These are phyloP conservation scores for Sclerotinia minor DNA, from an alignment of 2,329 filamentous ascomycete genomes.

Conservation along the genomic window DNA sequence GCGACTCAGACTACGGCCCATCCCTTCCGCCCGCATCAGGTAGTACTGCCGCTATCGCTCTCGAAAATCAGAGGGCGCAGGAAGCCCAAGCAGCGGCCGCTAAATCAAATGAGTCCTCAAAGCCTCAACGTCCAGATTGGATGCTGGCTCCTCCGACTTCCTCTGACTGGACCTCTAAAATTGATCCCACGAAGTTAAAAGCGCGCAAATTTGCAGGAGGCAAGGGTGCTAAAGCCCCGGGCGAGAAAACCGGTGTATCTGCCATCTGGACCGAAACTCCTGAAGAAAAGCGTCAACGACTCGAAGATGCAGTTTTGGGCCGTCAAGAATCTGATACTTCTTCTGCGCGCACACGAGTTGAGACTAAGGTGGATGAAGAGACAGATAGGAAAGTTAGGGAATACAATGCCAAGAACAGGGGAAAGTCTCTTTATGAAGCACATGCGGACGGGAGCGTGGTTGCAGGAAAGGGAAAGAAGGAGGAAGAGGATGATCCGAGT, in stretches of 20 bases:
- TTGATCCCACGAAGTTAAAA: constrained; percentile 82
- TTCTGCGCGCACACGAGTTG: constrained; percentile 29
- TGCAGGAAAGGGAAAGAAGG: constrained; percentile 32
- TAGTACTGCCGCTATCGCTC: constrained; percentile 31
- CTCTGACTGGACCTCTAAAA: constrained; percentile 55
- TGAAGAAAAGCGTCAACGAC: constrained; percentile 77
- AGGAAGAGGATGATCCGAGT: constrained; percentile 85
- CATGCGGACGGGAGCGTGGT: constrained; percentile 45
- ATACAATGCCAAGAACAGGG: constrained; percentile 57
- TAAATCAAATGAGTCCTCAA: constrained; percentile 41
- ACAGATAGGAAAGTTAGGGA: constrained; percentile 55
- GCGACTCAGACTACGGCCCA: constrained; percentile 58
- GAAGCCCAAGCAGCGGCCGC: constrained; percentile 20
- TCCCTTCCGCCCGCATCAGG: constrained; percentile 52
- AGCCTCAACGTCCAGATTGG: constrained; percentile 76
- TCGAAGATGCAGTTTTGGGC: constrained; percentile 81
- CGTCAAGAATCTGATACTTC: constrained; percentile 45
- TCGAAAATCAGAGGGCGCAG: constrained; percentile 2
- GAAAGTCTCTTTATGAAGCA: constrained; percentile 58
- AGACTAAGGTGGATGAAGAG: constrained; percentile 44
- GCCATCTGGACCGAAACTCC: constrained; percentile 87
- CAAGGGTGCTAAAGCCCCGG: constrained; percentile 52
- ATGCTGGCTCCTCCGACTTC: constrained; percentile 71
- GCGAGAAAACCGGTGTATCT: constrained; percentile 37
- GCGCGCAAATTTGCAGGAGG: constrained; percentile 80